phyloP scores from a whole-genome alignment of 1,284 basidiomycete species.

The Pascua sp. region DNA sequence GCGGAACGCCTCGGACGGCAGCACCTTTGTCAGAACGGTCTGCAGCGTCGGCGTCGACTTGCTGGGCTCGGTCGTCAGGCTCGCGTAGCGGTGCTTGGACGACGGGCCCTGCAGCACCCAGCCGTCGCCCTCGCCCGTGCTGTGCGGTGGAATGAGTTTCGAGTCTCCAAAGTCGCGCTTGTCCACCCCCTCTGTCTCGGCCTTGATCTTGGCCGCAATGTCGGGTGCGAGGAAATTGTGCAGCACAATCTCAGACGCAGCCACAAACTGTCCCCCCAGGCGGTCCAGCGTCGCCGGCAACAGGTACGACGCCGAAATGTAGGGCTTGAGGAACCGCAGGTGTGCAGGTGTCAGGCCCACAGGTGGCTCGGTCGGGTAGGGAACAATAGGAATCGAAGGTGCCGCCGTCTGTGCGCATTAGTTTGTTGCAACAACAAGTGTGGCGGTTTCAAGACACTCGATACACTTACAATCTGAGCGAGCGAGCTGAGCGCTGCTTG shows the following conservation, averaged over 20 bases:
- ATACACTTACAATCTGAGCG: conserved; percentile 46
- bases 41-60: conserved; percentile 55
- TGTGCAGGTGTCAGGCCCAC: conserved; percentile 61
- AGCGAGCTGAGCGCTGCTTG: conserved; percentile 59
- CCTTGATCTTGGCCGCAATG: conserved; percentile 65
- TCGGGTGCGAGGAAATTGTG: conserved; percentile 73
- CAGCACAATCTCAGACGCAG: conserved; percentile 86
- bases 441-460: no score
- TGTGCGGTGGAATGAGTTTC: conserved; percentile 61
- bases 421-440: neutral
- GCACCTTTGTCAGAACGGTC: conserved; percentile 61
- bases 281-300: conserved; percentile 73
- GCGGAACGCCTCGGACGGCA: conserved; percentile 80
- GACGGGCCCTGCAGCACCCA: conserved; percentile 84
- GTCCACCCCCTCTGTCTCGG: conserved; percentile 65
- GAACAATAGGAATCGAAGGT: conserved; percentile 51
- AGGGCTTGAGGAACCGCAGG: conserved; percentile 68
- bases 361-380: conserved; percentile 43
- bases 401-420: conserved; percentile 57
- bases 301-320: conserved; percentile 88
- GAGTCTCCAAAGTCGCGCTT: conserved; percentile 53
- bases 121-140: conserved; percentile 51
- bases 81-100: conserved; percentile 88
- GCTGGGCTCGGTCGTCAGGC: conserved; percentile 49
- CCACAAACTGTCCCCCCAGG: conserved; percentile 76